Base-by-base conservation (phyloP, 2,329 filamentous ascomycete species). In the Fusarium odoratissimum region DNA sequence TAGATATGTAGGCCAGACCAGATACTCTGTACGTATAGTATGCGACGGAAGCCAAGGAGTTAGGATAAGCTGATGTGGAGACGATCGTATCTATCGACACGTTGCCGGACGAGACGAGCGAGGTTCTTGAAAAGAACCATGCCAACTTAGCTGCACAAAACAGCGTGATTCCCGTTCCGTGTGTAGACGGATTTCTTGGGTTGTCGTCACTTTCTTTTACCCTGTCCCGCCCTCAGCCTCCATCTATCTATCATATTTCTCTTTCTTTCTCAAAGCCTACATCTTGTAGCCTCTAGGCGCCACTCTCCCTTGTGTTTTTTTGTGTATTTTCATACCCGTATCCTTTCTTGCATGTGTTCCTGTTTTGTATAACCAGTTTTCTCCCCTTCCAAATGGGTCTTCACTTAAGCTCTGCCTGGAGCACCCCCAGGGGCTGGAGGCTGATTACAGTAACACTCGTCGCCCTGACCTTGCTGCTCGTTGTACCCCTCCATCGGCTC, bases 401-500 rank as follows among this genome's bases (percentile, higher is more conserved):
- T 52, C 69, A 75, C 51, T 57, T 77, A 16, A 67, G 69, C 67
- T 76, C 76, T 71, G 62, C 74, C 31, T 77, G 75, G 76, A 75
- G 76, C 62, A 73, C 71, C 23, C 77, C 72, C 56, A 78, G 79
- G 59, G 73, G 76, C 64, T 77, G 77, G 73, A 78, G 74, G 74
- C 68, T 78, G 33, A 69, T 76, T 31, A 48, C 77, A 23, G 73
- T 80, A 48, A 74, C 77, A 55, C 58, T 79, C 51, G 46, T 77
- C n/a, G 72, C 64, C 63, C 69, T 79, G 64, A 76, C 75, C 28
- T 61, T 80, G 56, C 67, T 80, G 49, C 72, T 81, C 56, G 69
- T 75, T 49, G 65, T 80, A 57, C 78, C 79, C 66, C 78, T 81
- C 76, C 76, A 78, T 63, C 75, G 77, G 54, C 74, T 80, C 45